Evolutionary conservation across 2,329 filamentous ascomycete genomes (phyloP).

Genomic region (Penicillium corylophilum): DNA sequence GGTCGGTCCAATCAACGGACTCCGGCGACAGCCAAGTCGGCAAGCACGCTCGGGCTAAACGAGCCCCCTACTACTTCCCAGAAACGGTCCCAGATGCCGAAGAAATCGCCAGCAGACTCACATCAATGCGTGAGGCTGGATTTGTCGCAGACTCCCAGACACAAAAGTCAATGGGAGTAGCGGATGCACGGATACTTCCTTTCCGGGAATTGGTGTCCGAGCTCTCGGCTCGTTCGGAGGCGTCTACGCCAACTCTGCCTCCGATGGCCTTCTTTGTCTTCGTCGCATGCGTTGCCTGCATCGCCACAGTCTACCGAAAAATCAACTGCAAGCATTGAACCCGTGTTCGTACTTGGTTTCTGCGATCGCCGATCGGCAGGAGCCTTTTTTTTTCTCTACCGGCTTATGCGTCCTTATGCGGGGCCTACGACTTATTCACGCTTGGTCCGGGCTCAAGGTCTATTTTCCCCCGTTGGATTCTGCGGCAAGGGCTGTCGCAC

Average conservation of each 20-base stretch:
- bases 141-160: neutral
- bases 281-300: slow-evolving; percentile 4
- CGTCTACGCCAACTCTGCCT: slow-evolving; percentile 1
- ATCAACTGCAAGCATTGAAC: neutral
- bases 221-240: neutral
- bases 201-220: slow-evolving; percentile 1
- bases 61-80: slow-evolving; percentile 18
- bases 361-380: neutral
- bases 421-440: neutral
- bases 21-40: neutral
- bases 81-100: slow-evolving; percentile 16
- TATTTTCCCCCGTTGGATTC: neutral
- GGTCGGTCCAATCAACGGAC: neutral
- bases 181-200: slow-evolving; percentile 7
- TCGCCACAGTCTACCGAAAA: slow-evolving; percentile 2
- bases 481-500: neutral
- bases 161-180: slow-evolving; percentile 9
- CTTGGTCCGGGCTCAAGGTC: neutral
- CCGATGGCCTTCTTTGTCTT: slow-evolving; percentile 6
- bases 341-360: neutral
- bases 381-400: neutral
- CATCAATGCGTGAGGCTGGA: slow-evolving; percentile 16
- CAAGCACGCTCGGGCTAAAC: slow-evolving; percentile 1
- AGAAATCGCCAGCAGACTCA: slow-evolving; percentile 9
- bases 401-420: neutral